phyloP scores from a whole-genome alignment of 75 land plant species.

The Sequoia sempervirens region DNA sequence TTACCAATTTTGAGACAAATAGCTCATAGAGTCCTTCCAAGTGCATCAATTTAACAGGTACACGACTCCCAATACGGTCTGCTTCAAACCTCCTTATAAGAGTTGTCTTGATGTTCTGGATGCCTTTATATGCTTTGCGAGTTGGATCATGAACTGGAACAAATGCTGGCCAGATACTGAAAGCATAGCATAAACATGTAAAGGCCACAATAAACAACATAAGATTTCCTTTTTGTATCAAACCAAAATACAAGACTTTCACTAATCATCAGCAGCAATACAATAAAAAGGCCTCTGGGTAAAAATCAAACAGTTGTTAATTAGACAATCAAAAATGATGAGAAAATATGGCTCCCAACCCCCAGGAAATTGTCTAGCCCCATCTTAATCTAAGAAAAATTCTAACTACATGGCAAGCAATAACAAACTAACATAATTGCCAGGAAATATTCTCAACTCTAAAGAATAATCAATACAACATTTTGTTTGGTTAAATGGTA shows the following conservation, averaged over 20 bases:
- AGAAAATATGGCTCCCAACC: neutral
- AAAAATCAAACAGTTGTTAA: neutral
- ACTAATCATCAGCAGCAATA: neutral
- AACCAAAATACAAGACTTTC: neutral
- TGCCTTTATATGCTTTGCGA: slow-evolving; percentile 82
- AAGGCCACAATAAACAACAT: slow-evolving; percentile 6
- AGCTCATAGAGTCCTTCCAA: slow-evolving; percentile 90
- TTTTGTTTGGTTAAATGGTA: neutral
- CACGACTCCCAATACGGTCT: slow-evolving; percentile 80
- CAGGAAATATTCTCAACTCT: neutral
- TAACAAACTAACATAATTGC: neutral
- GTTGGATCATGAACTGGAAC: slow-evolving; percentile 98
- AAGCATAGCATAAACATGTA: slow-evolving; percentile 1
- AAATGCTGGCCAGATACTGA: slow-evolving; percentile 89
- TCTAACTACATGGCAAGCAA: neutral
- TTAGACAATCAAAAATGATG: neutral
- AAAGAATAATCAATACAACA: neutral
- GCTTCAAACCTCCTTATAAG: slow-evolving; percentile 82
- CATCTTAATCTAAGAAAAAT: neutral
- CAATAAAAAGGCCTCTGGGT: neutral
- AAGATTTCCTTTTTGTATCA: neutral
- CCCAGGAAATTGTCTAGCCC: neutral
- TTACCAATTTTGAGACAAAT: slow-evolving; percentile 90
- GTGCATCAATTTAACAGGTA: slow-evolving; percentile 90
- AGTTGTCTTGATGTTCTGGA: slow-evolving; percentile 69